Conservation (phyloP, 306 rosid species). For the Arachis stenosperma region DNA sequence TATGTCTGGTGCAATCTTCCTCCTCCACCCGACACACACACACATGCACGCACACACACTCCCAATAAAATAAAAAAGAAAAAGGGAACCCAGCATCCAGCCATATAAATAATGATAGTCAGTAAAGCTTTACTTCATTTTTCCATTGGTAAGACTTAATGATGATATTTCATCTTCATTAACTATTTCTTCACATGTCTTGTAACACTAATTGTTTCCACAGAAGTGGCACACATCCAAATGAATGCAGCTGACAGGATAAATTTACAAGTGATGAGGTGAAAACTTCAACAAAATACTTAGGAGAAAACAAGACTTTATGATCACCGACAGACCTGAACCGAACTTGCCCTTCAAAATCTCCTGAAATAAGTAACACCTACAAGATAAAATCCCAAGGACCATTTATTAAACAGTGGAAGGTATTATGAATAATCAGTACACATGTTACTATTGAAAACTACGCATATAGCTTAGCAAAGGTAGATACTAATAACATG, state of each 20-base stretch:
- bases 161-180: constrained; percentile 2
- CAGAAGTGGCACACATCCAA: constrained; percentile 12
- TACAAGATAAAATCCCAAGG: constrained; percentile 44
- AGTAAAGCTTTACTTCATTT: constrained; percentile 20
- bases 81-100: neutral
- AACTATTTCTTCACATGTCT: constrained; percentile 2
- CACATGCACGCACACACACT: neutral
- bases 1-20: constrained; percentile 8
- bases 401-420: constrained; percentile 33
- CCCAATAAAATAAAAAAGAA: neutral
- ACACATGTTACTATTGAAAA: neutral
- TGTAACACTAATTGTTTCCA: constrained; percentile 8
- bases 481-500: neutral
- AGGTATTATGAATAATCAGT: constrained; percentile 14
- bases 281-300: neutral
- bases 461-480: neutral
- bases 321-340: constrained; percentile 69
- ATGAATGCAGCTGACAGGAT: neutral
- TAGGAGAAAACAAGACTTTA: constrained; percentile 31
- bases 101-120: constrained; percentile 19
- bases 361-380: constrained; percentile 76
- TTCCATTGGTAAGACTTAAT: neutral
- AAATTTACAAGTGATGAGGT: constrained; percentile 19
- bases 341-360: constrained; percentile 83
- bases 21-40: constrained; percentile 7